A percentile compares a stretch with the other conserved stretches of the same genome.
These are phyloP conservation scores for Dendrobium huoshanense DNA, from an alignment of 106 monocot species.

Conservation along the genomic window DNA sequence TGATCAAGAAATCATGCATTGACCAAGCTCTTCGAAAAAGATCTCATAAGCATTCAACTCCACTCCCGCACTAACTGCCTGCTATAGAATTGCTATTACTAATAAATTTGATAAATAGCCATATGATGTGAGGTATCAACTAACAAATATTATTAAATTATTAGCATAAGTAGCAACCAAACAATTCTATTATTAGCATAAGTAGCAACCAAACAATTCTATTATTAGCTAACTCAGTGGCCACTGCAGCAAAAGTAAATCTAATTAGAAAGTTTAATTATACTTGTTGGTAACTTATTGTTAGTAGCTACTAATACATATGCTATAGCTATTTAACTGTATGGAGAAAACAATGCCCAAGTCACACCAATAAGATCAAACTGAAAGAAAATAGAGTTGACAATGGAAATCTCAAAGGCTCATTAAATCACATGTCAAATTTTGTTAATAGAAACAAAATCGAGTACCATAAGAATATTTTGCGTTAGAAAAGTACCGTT, in stretches of 20 bases:
- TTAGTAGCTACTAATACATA: neutral
- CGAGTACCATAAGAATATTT: neutral
- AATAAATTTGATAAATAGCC: neutral
- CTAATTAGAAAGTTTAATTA: neutral
- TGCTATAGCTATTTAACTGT: neutral
- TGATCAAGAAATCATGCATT: no score
- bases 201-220: neutral
- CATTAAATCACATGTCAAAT: neutral
- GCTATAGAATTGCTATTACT: neutral
- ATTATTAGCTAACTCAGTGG: neutral
- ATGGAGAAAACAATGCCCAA: neutral
- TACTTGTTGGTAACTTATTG: neutral
- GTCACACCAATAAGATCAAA: neutral
- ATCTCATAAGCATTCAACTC: neutral
- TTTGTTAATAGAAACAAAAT: neutral
- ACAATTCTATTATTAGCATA: neutral
- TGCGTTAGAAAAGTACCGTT: conserved; percentile 6
- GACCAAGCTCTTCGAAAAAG: no score
- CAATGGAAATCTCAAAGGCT: neutral
- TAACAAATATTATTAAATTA: neutral
- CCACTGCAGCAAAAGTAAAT: neutral
- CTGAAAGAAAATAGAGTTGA: neutral
- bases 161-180: neutral
- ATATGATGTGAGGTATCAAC: neutral
- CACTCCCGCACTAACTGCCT: neutral